Conservation (phyloP, 129 eudicot genomes). For the Apium graveolens region DNA sequence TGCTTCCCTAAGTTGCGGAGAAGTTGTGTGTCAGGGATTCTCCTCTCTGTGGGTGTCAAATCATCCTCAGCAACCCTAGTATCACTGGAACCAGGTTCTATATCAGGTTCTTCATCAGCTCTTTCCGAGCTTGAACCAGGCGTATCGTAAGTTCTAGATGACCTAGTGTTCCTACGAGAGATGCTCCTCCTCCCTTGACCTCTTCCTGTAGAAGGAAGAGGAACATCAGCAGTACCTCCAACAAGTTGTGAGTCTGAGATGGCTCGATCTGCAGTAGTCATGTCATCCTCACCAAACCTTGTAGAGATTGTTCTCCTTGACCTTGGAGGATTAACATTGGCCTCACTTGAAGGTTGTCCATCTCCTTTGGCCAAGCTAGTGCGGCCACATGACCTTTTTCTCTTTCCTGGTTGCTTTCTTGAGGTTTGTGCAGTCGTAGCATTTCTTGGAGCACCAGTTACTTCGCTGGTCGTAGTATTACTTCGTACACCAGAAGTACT, state of each 20-base stretch:
- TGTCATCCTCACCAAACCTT: conserved; percentile 1
- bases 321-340: not conserved
- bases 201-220: not conserved
- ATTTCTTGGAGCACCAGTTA: not conserved
- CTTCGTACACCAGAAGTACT: not conserved
- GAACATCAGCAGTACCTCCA: not conserved
- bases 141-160: not conserved
- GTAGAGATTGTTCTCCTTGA: not conserved
- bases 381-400: not conserved
- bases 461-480: not conserved
- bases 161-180: not conserved
- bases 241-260: conserved; percentile 1
- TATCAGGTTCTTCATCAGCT: not conserved
- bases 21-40: not conserved
- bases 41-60: not conserved
- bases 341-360: not conserved
- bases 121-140: not conserved
- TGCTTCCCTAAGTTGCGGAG: not conserved
- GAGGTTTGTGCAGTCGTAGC: not conserved
- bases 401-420: not conserved
- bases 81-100: not conserved
- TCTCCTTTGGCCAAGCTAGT: not conserved
- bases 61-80: not conserved
- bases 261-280: not conserved
- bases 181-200: not conserved